These are phyloP conservation scores for Clarireedia paspali DNA, from an alignment of 2,329 filamentous ascomycete species.

Conservation along the genomic window DNA sequence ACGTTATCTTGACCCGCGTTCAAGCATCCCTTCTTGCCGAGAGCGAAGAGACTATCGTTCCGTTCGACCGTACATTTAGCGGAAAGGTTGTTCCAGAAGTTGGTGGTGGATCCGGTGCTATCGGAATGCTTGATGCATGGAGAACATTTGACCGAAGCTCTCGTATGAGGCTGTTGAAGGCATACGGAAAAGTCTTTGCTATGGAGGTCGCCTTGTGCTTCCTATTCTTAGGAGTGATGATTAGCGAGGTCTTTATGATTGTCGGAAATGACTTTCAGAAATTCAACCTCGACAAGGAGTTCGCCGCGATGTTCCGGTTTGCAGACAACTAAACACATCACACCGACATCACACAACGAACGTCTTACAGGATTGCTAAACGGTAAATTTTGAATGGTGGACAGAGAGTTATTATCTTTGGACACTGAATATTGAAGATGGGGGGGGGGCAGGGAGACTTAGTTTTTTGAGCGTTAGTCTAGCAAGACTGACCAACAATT, in stretches of 20 bases:
- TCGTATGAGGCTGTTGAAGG: conserved; percentile 64
- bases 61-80: conserved; percentile 81
- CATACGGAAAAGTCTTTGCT: conserved; percentile 64
- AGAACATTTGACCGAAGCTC: conserved; percentile 65
- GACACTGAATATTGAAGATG: too few species aligned
- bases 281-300: background rate
- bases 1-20: conserved; percentile 70
- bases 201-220: conserved; percentile 35
- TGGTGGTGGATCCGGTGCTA: conserved; percentile 63
- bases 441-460: too few species aligned
- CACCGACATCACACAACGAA: too few species aligned
- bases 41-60: conserved; percentile 74
- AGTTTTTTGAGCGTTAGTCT: too few species aligned
- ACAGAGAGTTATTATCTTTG: too few species aligned
- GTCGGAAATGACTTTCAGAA: conserved; percentile 23
- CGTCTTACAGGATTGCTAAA: too few species aligned
- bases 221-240: conserved; percentile 41
- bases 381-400: too few species aligned
- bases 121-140: conserved; percentile 72
- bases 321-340: too few species aligned
- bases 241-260: conserved; percentile 44
- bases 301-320: too few species aligned
- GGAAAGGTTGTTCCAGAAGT: conserved; percentile 69
- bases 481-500: too few species aligned
- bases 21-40: conserved; percentile 81